Conservation (phyloP, 257 asterid species). For the Fraxinus cuspidata region DNA sequence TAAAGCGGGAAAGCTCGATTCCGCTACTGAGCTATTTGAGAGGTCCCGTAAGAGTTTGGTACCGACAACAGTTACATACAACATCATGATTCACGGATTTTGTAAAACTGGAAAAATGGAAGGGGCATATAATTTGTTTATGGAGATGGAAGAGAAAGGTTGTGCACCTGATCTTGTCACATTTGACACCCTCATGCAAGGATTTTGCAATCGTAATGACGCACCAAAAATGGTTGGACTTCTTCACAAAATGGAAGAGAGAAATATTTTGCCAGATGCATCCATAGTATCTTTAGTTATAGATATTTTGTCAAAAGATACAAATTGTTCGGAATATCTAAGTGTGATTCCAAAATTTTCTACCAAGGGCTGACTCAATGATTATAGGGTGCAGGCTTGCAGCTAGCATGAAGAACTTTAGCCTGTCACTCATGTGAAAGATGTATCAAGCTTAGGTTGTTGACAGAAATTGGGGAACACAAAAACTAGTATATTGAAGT, state of each 20-base stretch:
- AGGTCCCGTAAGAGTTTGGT: slow-evolving; percentile 46
- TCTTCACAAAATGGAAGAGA: slow-evolving; percentile 61
- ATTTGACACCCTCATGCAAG: slow-evolving; percentile 66
- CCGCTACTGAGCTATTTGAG: slow-evolving; percentile 44
- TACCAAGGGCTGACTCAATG: slow-evolving; percentile 13
- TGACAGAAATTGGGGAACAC: neutral
- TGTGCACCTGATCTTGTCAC: slow-evolving; percentile 51
- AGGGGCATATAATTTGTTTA: slow-evolving; percentile 51
- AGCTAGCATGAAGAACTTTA: neutral
- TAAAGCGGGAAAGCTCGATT: slow-evolving; percentile 50
- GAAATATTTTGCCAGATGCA: slow-evolving; percentile 46
- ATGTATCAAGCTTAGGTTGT: slow-evolving; percentile 9
- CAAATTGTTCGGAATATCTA: slow-evolving; percentile 42
- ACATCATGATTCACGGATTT: slow-evolving; percentile 63
- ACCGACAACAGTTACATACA: slow-evolving; percentile 45
- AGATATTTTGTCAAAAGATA: slow-evolving; percentile 63
- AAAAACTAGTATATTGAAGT: neutral
- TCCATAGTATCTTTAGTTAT: slow-evolving; percentile 51
- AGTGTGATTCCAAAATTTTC: slow-evolving; percentile 63
- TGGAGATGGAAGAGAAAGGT: slow-evolving; percentile 58
- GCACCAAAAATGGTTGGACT: slow-evolving; percentile 54
- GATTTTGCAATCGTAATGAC: slow-evolving; percentile 50
- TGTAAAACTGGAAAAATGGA: slow-evolving; percentile 56
- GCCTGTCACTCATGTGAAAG: neutral
- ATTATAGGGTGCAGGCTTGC: slow-evolving; percentile 8